Conservation (phyloP, 768 basidiomycete species). For the Termitomyces sp. region DNA sequence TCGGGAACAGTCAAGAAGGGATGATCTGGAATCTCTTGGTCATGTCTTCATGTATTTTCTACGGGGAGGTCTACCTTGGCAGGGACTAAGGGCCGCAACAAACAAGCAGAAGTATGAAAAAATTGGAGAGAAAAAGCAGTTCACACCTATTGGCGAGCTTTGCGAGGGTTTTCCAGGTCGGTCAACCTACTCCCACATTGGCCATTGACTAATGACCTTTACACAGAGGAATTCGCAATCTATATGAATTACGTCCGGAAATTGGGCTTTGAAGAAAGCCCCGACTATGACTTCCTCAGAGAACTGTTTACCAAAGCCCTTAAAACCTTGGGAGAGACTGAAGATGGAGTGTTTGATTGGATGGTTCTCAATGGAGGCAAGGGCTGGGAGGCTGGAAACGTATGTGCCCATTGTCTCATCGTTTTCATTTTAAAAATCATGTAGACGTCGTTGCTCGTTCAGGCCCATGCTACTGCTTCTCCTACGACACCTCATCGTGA, state of each 20-base stretch:
- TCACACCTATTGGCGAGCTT: conserved; percentile 83
- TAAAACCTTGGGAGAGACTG: conserved; percentile 80
- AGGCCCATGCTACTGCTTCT: conserved; percentile 49
- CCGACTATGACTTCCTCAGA: conserved; percentile 96
- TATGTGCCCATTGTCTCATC: conserved; percentile 35
- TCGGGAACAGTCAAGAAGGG: conserved; percentile 89
- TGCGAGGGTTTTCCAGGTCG: conserved; percentile 95
- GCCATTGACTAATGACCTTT: conserved; percentile 1
- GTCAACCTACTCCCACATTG: conserved; percentile 8
- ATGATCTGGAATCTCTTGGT: conserved; percentile 94
- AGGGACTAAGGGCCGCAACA: conserved; percentile 93
- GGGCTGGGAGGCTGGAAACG: conserved; percentile 90
- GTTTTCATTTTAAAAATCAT: conserved; percentile 9
- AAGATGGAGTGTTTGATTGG: conserved; percentile 96
- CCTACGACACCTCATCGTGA: conserved; percentile 54
- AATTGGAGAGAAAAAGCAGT: conserved; percentile 99
- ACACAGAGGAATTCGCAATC: conserved; percentile 98
- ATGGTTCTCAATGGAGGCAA: conserved; percentile 92
- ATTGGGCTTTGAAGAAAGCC: conserved; percentile 94
- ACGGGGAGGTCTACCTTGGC: conserved; percentile 95
- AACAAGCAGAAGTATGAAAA: conserved; percentile 99
- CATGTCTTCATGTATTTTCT: conserved; percentile 99
- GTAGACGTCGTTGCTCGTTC: conserved; percentile 40
- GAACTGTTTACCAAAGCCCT: conserved; percentile 92
- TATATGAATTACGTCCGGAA: conserved; percentile 99